Evolutionary conservation across 306 rosid species (phyloP), one percentile per base, ranked within the genome.

Genomic region (Gillenia trifoliata): DNA sequence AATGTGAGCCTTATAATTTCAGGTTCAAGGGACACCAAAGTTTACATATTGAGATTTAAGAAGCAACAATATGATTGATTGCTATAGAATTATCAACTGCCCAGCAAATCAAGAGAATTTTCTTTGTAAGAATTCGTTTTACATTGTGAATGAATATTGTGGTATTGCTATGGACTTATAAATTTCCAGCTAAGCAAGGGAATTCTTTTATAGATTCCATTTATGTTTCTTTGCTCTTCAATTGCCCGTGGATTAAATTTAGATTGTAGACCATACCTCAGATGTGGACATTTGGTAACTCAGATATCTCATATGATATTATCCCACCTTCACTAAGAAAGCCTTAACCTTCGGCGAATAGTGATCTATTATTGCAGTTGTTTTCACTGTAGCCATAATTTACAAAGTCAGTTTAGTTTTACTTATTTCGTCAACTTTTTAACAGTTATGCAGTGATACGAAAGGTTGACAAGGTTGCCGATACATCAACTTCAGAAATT

Each of bases 391-490:
- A 60, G 40, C 19, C 13, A 57, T 63, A 55, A 25, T 54, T 82
- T 66, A 29, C 64, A 15, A 70, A 22, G 43, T 77, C 23, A 81
- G 16, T 70, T 68, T 70, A 3, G 29, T 34, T 16, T 15, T 19
- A 3, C 17, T 38, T 40, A 68, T 54, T 36, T 26, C 7, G 19
- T n/a, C 11, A 2, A 38, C 79, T 78, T 64, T 87, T 30, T 55
- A 11, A 75, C 97, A 93, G 98, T 85, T 80, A 81, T 83, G 92
- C 89, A 45, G 89, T 89, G 69, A 77, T 93, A 80, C 84, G 91
- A 70, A 91, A 88, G 76, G 91, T 88, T 66, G 96, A 86, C 59
- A 85, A 80, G 73, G 84, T 93, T 79, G 72, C 85, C 4, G 85
- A 85, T 77, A 11, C 93, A 65, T 89, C 96, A 30, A 79, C 87